These are phyloP conservation scores for Erythrobasidium hasegawianum DNA, from an alignment of 1,284 basidiomycete genomes.

Conservation along the genomic window DNA sequence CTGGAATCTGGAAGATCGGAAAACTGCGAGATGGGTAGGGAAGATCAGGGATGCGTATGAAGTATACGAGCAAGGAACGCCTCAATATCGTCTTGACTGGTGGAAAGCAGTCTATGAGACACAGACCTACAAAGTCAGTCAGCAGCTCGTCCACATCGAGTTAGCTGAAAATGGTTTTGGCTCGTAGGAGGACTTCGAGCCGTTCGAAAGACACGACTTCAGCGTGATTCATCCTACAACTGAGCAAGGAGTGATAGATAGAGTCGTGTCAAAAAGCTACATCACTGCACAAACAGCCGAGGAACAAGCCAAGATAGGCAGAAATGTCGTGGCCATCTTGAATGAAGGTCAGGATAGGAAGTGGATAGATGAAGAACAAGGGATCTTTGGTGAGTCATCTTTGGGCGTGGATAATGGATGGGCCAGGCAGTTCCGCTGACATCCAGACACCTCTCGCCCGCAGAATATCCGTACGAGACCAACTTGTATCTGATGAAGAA, in stretches of 20 bases:
- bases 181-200: slow-evolving; percentile 17
- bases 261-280: slow-evolving; percentile 41
- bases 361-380: slow-evolving; percentile 41
- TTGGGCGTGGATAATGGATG: too few relatives aligned
- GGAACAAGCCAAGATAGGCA: slow-evolving; percentile 34
- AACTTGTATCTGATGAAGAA: slow-evolving; percentile 32
- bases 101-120: slow-evolving; percentile 40
- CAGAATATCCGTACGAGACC: slow-evolving; percentile 36
- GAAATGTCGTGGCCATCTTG: slow-evolving; percentile 35
- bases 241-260: slow-evolving; percentile 41
- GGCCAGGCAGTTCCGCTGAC: background rate
- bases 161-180: too few relatives aligned
- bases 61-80: slow-evolving; percentile 40
- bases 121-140: slow-evolving; percentile 14
- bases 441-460: slow-evolving; percentile 24
- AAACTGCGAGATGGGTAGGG: slow-evolving; percentile 39
- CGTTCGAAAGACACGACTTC: slow-evolving; percentile 19
- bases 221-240: slow-evolving; percentile 28
- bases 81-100: slow-evolving; percentile 37
- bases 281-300: slow-evolving; percentile 39
- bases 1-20: slow-evolving; percentile 43
- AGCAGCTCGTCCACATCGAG: too few relatives aligned
- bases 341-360: slow-evolving; percentile 35
- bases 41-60: slow-evolving; percentile 41
- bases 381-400: slow-evolving; percentile 35